These are phyloP conservation scores for Penicillium palitans DNA, from an alignment of 2,329 filamentous ascomycete genomes.

Conservation along the genomic window DNA sequence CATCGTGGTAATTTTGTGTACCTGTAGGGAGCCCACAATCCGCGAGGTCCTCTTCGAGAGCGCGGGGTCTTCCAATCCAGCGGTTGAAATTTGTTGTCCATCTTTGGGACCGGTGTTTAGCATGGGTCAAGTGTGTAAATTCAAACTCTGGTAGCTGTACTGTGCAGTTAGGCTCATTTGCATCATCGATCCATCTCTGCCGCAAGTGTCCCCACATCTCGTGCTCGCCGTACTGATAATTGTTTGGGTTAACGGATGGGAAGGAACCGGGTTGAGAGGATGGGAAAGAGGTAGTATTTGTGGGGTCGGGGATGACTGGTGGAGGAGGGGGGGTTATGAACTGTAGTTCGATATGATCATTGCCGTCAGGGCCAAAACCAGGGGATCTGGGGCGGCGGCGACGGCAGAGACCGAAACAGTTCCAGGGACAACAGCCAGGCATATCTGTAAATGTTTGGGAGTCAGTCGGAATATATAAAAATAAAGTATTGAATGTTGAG, in stretches of 20 bases:
- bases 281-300: too few species aligned
- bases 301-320: neutral
- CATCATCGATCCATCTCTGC: conserved; percentile 2
- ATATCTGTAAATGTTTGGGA: neutral
- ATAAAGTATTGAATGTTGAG: neutral
- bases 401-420: neutral
- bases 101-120: neutral
- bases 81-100: neutral
- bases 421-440: neutral
- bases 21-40: neutral
- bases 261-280: neutral
- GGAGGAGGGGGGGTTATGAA: neutral
- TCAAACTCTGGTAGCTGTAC: neutral
- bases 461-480: neutral
- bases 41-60: neutral
- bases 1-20: neutral
- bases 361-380: neutral
- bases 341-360: neutral
- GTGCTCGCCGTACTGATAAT: neutral
- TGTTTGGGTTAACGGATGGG: neutral
- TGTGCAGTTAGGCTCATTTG: neutral
- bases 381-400: neutral
- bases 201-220: neutral
- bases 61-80: neutral
- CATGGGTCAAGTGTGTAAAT: neutral